These are phyloP conservation scores for Adansonia digitata DNA, from an alignment of 345 rosid genomes.

Conservation along the genomic window DNA sequence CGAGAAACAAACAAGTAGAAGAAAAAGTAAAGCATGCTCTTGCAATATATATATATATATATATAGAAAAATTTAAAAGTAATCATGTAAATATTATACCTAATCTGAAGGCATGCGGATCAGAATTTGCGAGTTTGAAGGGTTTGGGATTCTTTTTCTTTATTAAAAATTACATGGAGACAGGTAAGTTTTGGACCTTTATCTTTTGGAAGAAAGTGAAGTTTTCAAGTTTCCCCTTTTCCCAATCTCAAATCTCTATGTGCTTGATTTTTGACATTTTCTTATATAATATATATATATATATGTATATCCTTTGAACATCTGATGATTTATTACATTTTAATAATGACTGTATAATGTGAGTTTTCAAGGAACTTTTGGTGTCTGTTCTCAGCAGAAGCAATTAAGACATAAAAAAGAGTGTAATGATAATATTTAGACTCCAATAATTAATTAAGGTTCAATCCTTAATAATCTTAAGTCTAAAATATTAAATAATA, in stretches of 20 bases:
- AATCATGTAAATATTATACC: neutral
- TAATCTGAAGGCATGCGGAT: constrained; percentile 3
- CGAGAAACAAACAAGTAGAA: constrained; percentile 4
- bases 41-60: too few species aligned
- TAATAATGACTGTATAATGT: constrained; percentile 3
- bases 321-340: neutral
- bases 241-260: neutral
- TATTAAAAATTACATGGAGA: neutral
- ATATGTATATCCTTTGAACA: neutral
- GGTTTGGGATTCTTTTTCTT: neutral
- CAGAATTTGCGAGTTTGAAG: neutral
- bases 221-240: neutral
- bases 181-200: constrained; percentile 1
- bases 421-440: too few species aligned
- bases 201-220: constrained; percentile 14
- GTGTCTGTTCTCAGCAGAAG: neutral
- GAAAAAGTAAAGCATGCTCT: neutral
- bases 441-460: too few species aligned
- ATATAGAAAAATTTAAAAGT: neutral
- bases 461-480: too few species aligned
- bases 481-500: too few species aligned
- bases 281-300: too few species aligned
- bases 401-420: too few species aligned
- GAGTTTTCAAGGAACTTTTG: neutral
- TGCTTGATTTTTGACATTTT: too few species aligned